Conservation (phyloP, 148 eudicot genomes). For the Pouteria glomerata region DNA sequence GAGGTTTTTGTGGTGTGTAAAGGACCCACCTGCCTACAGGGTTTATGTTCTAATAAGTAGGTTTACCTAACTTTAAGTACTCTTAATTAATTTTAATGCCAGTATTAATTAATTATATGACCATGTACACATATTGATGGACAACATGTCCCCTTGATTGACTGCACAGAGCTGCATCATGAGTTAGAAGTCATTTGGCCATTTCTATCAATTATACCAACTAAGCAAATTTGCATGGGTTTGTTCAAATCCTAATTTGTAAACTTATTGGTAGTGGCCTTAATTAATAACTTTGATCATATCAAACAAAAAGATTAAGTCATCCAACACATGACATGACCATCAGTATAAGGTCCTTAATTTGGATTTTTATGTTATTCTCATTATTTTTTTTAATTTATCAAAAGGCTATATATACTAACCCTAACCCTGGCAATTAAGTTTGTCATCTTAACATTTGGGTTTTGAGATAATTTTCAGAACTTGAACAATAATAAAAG, state of each 20-base stretch:
- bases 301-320: not conserved
- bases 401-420: not conserved
- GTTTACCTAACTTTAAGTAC: conserved; percentile 34
- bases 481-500: too few species aligned
- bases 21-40: conserved; percentile 30
- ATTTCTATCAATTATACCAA: not conserved
- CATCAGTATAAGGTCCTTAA: too few species aligned
- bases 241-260: conserved; percentile 5
- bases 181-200: conserved; percentile 27
- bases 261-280: not conserved
- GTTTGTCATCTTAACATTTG: too few species aligned
- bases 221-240: not conserved
- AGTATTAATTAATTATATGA: conserved; percentile 5
- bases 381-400: not conserved
- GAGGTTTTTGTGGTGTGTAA: not conserved
- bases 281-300: not conserved
- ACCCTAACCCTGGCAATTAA: too few species aligned
- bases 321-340: not conserved
- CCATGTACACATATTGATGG: conserved; percentile 26
- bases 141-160: conserved; percentile 66
- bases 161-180: conserved; percentile 38
- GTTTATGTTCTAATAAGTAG: conserved; percentile 28
- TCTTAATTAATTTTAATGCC: not conserved
- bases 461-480: too few species aligned
- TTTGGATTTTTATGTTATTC: not conserved